These are phyloP conservation scores for Oryza brachyantha DNA, from an alignment of 176 grass and related monocot genomes.

Conservation along the genomic window DNA sequence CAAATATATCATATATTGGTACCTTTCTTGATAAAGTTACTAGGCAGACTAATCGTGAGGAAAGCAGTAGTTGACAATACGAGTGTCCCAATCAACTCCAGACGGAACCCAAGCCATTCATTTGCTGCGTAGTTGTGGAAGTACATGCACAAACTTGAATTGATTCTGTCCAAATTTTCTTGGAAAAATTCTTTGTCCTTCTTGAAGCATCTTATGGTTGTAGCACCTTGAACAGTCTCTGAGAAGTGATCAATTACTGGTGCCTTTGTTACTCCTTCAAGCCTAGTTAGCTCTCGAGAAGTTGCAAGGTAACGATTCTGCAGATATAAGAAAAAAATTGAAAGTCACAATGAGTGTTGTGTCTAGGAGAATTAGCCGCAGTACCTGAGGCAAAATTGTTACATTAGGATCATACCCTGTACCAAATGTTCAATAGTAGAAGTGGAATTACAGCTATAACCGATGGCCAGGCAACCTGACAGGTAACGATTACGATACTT, in stretches of 20 bases:
- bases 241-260: conserved; percentile 97
- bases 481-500: conserved; percentile 64
- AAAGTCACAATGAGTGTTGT: neutral
- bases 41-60: conserved; percentile 78
- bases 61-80: conserved; percentile 76
- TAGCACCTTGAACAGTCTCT: conserved; percentile 82
- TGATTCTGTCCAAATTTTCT: conserved; percentile 72
- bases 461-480: conserved; percentile 90
- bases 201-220: conserved; percentile 80
- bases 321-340: neutral
- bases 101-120: conserved; percentile 86
- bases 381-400: conserved; percentile 9
- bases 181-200: conserved; percentile 69
- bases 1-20: neutral
- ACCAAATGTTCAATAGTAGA: conserved; percentile 82
- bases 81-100: conserved; percentile 85
- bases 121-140: conserved; percentile 95
- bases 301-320: conserved; percentile 85
- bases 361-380: neutral
- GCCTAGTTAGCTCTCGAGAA: conserved; percentile 86
- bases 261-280: conserved; percentile 93
- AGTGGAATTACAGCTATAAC: conserved; percentile 80
- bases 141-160: conserved; percentile 94
- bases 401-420: conserved; percentile 61
- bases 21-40: conserved; percentile 94